phyloP scores from a whole-genome alignment of 1,284 basidiomycete species.

The Athelia psychrophila region DNA sequence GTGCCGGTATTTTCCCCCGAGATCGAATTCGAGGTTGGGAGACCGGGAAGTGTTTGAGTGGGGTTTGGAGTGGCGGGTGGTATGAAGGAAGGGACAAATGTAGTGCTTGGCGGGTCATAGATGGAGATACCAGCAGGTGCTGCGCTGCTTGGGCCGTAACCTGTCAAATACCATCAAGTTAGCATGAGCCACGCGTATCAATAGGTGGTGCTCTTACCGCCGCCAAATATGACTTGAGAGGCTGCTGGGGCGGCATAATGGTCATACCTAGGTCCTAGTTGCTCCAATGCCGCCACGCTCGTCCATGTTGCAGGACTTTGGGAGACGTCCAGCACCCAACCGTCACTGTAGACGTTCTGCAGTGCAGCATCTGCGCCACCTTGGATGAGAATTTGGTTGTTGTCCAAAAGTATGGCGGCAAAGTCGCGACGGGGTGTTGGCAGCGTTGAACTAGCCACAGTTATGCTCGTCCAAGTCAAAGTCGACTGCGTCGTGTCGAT shows the following conservation, averaged over 20 bases:
- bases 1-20: conserved; percentile 7
- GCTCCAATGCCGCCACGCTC: conserved; percentile 44
- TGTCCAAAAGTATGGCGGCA: conserved; percentile 51
- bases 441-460: conserved; percentile 34
- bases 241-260: conserved; percentile 68
- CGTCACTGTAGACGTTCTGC: conserved; percentile 59
- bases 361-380: conserved; percentile 69
- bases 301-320: conserved; percentile 57
- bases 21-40: conserved; percentile 4
- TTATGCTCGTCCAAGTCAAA: conserved; percentile 49
- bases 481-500: conserved; percentile 55
- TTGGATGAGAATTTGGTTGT: conserved; percentile 65
- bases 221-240: conserved; percentile 68
- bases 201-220: conserved; percentile 51
- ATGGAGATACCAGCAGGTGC: conserved; percentile 49
- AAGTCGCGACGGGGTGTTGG: conserved; percentile 71
- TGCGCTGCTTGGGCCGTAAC: conserved; percentile 51
- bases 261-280: conserved; percentile 63
- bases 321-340: conserved; percentile 70
- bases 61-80: conserved; percentile 35
- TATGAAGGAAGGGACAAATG: conserved; percentile 38
- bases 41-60: conserved; percentile 35
- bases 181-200: conserved; percentile 6
- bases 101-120: conserved; percentile 41
- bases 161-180: conserved; percentile 28